Evolutionary conservation across 306 rosid genomes (phyloP).

Genomic region (Rubus parviflorus): DNA sequence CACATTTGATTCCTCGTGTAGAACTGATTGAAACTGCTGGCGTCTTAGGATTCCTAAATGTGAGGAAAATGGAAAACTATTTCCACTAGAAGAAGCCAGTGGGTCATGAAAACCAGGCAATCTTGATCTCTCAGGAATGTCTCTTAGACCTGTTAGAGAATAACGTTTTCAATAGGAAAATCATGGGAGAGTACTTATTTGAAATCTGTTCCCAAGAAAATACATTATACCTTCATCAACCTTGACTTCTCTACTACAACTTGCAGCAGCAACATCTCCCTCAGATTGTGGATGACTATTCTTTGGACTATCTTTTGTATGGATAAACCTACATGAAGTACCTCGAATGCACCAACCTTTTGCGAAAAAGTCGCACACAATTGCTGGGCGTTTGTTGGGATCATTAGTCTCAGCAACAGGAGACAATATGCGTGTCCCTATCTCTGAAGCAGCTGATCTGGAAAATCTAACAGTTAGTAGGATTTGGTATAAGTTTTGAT

Average conservation of each 20-base stretch:
- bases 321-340: constrained; percentile 83
- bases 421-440: constrained; percentile 42
- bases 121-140: constrained; percentile 40
- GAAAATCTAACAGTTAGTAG: constrained; percentile 46
- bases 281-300: constrained; percentile 44
- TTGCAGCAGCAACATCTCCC: constrained; percentile 43
- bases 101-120: constrained; percentile 44
- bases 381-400: constrained; percentile 50
- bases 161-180: constrained; percentile 39
- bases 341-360: constrained; percentile 98
- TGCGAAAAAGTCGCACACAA: constrained; percentile 69
- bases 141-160: constrained; percentile 53
- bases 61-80: constrained; percentile 35
- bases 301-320: constrained; percentile 47
- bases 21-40: constrained; percentile 40
- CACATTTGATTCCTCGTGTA: constrained; percentile 34
- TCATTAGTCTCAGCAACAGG: constrained; percentile 54
- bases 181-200: constrained; percentile 32
- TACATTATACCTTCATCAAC: constrained; percentile 67
- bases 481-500: constrained; percentile 27
- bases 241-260: constrained; percentile 48
- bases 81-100: constrained; percentile 39
- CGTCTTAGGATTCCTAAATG: constrained; percentile 38
- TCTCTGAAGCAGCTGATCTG: constrained; percentile 48
- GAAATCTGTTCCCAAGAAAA: constrained; percentile 29